A percentile compares a stretch with the other conserved stretches of the same genome.
phyloP scores from a whole-genome alignment of 805 yeast genomes.

The Saccharomycopsis capsularis region DNA sequence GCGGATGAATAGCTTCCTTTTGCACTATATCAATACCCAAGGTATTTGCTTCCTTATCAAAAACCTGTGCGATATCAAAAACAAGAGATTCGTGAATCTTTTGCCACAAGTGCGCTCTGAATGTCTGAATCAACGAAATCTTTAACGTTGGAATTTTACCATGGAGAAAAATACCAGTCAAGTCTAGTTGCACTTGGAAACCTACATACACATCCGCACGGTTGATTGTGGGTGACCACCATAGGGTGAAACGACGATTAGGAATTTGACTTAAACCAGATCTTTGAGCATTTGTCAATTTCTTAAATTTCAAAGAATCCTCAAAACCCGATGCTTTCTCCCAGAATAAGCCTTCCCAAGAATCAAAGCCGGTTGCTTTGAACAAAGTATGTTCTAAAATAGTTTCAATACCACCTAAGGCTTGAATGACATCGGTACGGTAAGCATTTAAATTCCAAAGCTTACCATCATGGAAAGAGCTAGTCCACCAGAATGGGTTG shows the following conservation, averaged over 20 bases:
- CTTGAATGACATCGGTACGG: constrained; percentile 93
- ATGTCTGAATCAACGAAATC: constrained; percentile 90
- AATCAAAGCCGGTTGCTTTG: constrained; percentile 94
- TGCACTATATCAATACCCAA: constrained; percentile 79
- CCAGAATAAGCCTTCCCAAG: constrained; percentile 99
- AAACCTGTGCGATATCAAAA: constrained; percentile 84
- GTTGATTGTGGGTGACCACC: constrained; percentile 99
- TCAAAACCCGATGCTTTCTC: constrained; percentile 97
- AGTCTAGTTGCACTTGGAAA: constrained; percentile 87
- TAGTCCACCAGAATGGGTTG: constrained; percentile 97
- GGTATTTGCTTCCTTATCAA: constrained; percentile 80
- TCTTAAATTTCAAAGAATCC: constrained; percentile 89
- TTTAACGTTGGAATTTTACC: constrained; percentile 97
- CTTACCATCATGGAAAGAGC: constrained; percentile 88
- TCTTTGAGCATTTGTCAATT: constrained; percentile 94
- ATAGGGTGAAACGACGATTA: constrained; percentile 88
- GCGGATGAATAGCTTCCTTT: constrained; percentile 90
- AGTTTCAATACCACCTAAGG: constrained; percentile 95
- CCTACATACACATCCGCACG: constrained; percentile 98
- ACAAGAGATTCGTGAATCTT: constrained; percentile 95
- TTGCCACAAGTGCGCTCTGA: constrained; percentile 98
- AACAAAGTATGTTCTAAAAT: constrained; percentile 91
- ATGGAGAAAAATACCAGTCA: constrained; percentile 94
- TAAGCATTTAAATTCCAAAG: constrained; percentile 91
- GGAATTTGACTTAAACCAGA: constrained; percentile 97